A percentile compares a stretch with the other conserved stretches of the same genome.
These are phyloP conservation scores for Agaricales sp. DNA, from an alignment of 1,284 basidiomycete genomes.

Conservation along the genomic window DNA sequence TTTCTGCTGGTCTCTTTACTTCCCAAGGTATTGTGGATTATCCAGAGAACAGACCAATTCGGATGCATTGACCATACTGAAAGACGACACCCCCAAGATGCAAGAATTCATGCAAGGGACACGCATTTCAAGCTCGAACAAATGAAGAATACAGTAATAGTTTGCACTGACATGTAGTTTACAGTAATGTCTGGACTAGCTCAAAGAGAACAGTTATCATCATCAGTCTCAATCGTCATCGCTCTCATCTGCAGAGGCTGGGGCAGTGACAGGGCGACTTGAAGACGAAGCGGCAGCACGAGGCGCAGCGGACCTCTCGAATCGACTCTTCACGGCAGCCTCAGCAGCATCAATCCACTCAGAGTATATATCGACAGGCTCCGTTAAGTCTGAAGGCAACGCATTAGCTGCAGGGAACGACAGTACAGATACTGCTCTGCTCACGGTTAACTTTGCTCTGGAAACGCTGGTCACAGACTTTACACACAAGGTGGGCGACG, in stretches of 20 bases:
- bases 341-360: slow-evolving; percentile 91
- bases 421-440: slow-evolving; percentile 22
- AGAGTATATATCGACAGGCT: slow-evolving; percentile 85
- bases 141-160: no score
- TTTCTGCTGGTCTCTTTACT: no score
- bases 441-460: slow-evolving; percentile 78
- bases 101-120: no score
- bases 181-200: no score
- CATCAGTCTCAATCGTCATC: slow-evolving; percentile 26
- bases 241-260: slow-evolving; percentile 33
- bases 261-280: slow-evolving; percentile 33
- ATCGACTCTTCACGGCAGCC: slow-evolving; percentile 53
- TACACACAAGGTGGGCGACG: slow-evolving; percentile 65
- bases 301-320: slow-evolving; percentile 31
- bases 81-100: no score
- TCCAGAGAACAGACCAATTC: no score
- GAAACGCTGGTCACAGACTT: slow-evolving; percentile 73
- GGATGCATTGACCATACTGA: no score
- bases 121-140: no score
- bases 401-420: slow-evolving; percentile 2
- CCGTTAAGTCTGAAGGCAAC: slow-evolving; percentile 56
- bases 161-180: no score
- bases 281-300: slow-evolving; percentile 49
- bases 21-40: no score
- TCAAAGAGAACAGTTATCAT: no score